Base-by-base conservation (phyloP, 768 basidiomycete genomes). In the Punctularia strigosozonata region DNA sequence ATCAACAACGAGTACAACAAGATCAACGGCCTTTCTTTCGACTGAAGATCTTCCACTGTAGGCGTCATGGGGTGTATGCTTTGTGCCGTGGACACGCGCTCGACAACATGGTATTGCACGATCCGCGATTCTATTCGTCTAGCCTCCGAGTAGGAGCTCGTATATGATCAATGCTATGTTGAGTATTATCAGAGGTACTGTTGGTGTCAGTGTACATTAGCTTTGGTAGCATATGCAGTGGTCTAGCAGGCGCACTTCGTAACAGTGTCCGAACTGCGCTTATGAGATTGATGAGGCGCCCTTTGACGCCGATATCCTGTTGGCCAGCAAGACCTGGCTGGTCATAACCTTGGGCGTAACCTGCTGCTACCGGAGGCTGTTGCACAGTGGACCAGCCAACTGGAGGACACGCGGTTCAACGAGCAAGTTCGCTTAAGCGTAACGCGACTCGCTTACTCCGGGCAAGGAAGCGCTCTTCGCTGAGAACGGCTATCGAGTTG, bases 401-500 rank as follows among this genome's bases (percentile, higher is more conserved):
- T 94, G 50, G 28, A 40, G n/a, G n/a, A n/a, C n/a, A n/a, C n/a
- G n/a, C n/a, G n/a, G n/a, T n/a, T n/a, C n/a, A n/a, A n/a, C n/a
- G n/a, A n/a, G n/a, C n/a, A n/a, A n/a, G n/a, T n/a, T n/a, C n/a
- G n/a, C n/a, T n/a, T n/a, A n/a, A n/a, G n/a, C n/a, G n/a, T n/a
- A n/a, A n/a, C n/a, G n/a, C n/a, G 26, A 20, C 10, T 10, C 7
- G 19, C 83, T 50, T 55, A 94, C 91, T 90, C 55, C 80, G 69
- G 17, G 90, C 83, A 40, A 99, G 78, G 61, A 99, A 99, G 5
- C 94, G 75, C 50, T 99, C 94, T 61, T 99, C 94, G 52, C 80
- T 94, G 45, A 99, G 69, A 42, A 99, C 80, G 6, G 94, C 94
- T 58, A 98, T 77, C 32, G 91, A 88, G 58, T 99, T 98, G 50